Base-by-base conservation (phyloP, 1,284 basidiomycete species). In the Psilocybe mexicana region DNA sequence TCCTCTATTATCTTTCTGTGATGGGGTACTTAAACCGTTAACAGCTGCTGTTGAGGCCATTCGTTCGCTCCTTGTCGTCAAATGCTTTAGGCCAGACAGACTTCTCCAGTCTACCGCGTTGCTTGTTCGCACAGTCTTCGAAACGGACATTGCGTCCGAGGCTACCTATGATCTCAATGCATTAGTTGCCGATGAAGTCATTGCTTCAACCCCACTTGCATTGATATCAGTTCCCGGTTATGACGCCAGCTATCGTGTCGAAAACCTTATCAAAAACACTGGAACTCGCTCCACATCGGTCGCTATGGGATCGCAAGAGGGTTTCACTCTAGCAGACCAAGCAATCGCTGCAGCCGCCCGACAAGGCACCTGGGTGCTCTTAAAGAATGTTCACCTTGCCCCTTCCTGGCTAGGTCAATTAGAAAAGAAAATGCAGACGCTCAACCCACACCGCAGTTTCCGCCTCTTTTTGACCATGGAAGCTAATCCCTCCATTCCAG, bases 271-370 rank as follows among this genome's bases (percentile, higher is more conserved):
- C 63, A 86, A 89, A 68, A 85, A 86, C 47, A 86, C 86, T 10
- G 86, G 87, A 25, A 79, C 84, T 42, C 86, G 87, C 30, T 96
- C 93, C 60, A 80, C 87, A 0, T 92, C 93, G 1, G 92, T 98
- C 14, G 96, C 96, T 10, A 97, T 98, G 94, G 96, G 96, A n/a
- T 97, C 95, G 1, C 92, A 94, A 63, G 96, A 98, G 80, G 95
- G 96, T n/a, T 96, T 94, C 73, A 85, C 86, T 6, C 81, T 94
- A 2, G 96, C 96, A 4, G 96, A 98, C 68, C 94, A 96, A 72
- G 94, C 94, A 2, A 97, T 98, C 62, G 89, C 92, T 23, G 76
- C 88, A 24, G 95, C 95, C 25, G 92, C 94, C 12, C 85, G 95
- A 23, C 92, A 93, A 70, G 96, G 96, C 6, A 84, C 90, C 11